Evolutionary conservation across 805 yeast species (phyloP), one percentile per base, ranked within the genome.

Genomic region (Pichia nanzhaoensis): DNA sequence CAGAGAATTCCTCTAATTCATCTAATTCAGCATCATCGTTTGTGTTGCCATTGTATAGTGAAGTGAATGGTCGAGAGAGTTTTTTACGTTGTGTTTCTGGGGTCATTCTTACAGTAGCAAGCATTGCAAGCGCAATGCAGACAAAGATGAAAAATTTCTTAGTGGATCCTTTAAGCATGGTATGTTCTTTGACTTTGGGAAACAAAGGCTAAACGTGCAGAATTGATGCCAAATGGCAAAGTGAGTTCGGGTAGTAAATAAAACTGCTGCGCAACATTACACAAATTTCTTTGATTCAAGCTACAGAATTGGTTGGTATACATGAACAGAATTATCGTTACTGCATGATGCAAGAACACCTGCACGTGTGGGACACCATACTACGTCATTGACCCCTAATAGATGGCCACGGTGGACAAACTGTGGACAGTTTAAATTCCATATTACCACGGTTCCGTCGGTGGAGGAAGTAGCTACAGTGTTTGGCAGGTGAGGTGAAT

Each of bases 321-420:
- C 62, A 50, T 90, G 96, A n/a, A 89, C 65, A 1, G 90, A 77
- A 58, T 90, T 90, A 57, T 90, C 96, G 55, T 84, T 88, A 0
- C 87, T 78, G 5, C 84, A 91, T 55, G 88, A 80, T 3, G 87
- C 81, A 32, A 88, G 51, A 73, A 82, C 70, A 76, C 82, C 76
- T 4, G 78, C 76, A 46, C 78, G 84, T 47, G 79, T 79, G 0
- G 78, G 75, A 46, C 85, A 84, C 97, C 97, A 90, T 30, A 78
- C 73, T 24, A 88, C 64, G 55, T 89, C 97, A 52, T 83, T 84
- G 3, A 90, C 86, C 3, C 91, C 89, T n/a, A 83, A 68, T 75
- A 82, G 74, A 61, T 90, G 98, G 0, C 97, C 97, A 3, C 80
- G 82, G 63, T 90, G 98, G 3, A 72, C 70, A 57, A 90, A 89